Percentiles rank a stretch among this genome's conserved stretches.
Evolutionary conservation across 768 basidiomycete genomes (phyloP).

Genomic region (Naganishia vishniacii): DNA sequence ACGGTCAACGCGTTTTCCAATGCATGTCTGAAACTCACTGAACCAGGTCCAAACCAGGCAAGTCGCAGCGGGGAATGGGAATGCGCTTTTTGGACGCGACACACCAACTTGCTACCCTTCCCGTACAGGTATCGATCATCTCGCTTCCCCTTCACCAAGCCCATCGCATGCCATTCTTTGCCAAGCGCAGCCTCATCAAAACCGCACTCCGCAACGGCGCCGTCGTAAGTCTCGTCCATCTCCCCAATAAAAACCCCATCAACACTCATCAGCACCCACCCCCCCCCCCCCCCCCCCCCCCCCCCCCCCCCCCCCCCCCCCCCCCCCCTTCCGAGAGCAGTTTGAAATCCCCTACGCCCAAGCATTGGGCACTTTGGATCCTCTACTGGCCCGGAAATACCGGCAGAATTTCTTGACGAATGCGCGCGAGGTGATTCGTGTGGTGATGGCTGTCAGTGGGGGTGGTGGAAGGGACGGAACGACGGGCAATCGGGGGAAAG

Average conservation of each 20-base stretch:
- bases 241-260: too few relatives aligned
- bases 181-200: conserved; percentile 26
- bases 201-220: conserved; percentile 29
- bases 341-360: conserved; percentile 45
- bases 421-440: conserved; percentile 43
- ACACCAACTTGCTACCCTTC: neutral
- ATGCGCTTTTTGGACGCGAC: neutral
- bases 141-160: conserved; percentile 43
- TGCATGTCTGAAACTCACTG: conserved; percentile 42
- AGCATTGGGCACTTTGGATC: conserved; percentile 36
- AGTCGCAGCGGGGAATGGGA: conserved; percentile 15
- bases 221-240: conserved; percentile 23
- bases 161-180: conserved; percentile 24
- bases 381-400: conserved; percentile 30
- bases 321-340: too few relatives aligned
- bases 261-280: neutral
- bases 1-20: conserved; percentile 42
- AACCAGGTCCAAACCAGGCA: conserved; percentile 44
- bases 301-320: too few relatives aligned
- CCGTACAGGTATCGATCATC: conserved; percentile 40
- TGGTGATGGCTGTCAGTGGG: conserved; percentile 27
- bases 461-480: conserved; percentile 25
- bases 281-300: too few relatives aligned
- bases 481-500: conserved; percentile 29
- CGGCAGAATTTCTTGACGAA: conserved; percentile 47